Percentiles rank a stretch among this genome's conserved stretches.
Evolutionary conservation across 768 basidiomycete species (phyloP).

Genomic region (Saitozyma podzolica): DNA sequence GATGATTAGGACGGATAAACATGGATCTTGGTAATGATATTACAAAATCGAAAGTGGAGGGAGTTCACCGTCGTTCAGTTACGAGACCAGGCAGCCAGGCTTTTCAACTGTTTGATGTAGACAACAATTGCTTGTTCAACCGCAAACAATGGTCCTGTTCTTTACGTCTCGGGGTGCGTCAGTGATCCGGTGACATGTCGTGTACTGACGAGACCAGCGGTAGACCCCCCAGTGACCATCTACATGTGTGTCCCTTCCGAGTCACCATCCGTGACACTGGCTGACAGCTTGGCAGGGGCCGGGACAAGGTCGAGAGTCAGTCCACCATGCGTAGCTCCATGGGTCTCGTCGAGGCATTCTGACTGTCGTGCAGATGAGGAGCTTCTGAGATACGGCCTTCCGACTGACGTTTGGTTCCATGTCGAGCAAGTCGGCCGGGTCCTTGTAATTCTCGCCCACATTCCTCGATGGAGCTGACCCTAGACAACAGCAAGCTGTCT

Average conservation of each 20-base stretch:
- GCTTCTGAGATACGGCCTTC: conserved; percentile 74
- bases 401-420: conserved; percentile 67
- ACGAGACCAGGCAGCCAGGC: no score
- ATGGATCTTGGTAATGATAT: no score
- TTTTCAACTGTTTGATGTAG: no score
- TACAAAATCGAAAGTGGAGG: no score
- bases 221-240: conserved; percentile 66
- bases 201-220: conserved; percentile 47
- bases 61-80: no score
- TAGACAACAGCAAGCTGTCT: conserved; percentile 60
- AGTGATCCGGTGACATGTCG: conserved; percentile 42
- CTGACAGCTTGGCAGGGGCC: conserved; percentile 55
- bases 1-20: no score
- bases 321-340: not conserved
- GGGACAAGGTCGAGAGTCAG: conserved; percentile 93
- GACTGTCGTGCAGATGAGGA: conserved; percentile 72
- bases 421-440: conserved; percentile 62
- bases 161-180: conserved; percentile 61
- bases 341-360: conserved; percentile 12
- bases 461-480: not conserved
- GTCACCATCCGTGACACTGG: not conserved
- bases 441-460: not conserved
- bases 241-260: conserved; percentile 67
- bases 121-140: no score
- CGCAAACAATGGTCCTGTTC: conserved; percentile 61